phyloP scores from a whole-genome alignment of 148 eudicot species.

The Persicaria tinctoria region DNA sequence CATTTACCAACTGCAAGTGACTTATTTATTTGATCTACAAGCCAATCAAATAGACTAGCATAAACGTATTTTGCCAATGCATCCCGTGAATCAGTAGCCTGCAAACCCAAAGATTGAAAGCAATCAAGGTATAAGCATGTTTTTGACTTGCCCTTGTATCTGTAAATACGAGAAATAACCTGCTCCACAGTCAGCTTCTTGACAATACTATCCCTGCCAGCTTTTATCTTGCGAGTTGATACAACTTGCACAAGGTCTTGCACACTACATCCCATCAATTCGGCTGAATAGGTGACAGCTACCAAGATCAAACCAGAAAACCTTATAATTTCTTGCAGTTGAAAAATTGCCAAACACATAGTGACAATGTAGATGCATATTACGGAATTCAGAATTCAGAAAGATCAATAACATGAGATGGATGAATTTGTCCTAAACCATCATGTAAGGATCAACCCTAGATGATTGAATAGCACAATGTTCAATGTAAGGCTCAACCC shows the following conservation, averaged over 20 bases:
- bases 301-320: constrained; percentile 22
- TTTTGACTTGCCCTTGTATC: not conserved
- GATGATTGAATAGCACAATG: too few species aligned
- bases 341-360: too few species aligned
- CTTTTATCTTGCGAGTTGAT: constrained; percentile 59
- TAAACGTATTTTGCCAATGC: constrained; percentile 83
- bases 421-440: too few species aligned
- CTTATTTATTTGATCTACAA: constrained; percentile 36
- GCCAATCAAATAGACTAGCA: constrained; percentile 87
- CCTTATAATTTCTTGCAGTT: too few species aligned
- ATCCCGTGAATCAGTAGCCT: constrained; percentile 90
- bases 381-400: too few species aligned
- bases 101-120: constrained; percentile 13
- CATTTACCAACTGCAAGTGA: too few species aligned
- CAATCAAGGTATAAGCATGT: not conserved
- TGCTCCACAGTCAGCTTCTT: constrained; percentile 69
- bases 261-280: constrained; percentile 72
- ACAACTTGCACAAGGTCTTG: constrained; percentile 57
- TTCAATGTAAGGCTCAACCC: too few species aligned
- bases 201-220: constrained; percentile 71
- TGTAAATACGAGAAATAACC: constrained; percentile 32
- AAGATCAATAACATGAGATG: too few species aligned
- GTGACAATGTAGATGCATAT: too few species aligned
- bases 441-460: too few species aligned
- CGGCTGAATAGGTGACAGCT: constrained; percentile 65